These are phyloP conservation scores for Pyrus hybrid DNA, from an alignment of 331 rosid species.

Conservation along the genomic window DNA sequence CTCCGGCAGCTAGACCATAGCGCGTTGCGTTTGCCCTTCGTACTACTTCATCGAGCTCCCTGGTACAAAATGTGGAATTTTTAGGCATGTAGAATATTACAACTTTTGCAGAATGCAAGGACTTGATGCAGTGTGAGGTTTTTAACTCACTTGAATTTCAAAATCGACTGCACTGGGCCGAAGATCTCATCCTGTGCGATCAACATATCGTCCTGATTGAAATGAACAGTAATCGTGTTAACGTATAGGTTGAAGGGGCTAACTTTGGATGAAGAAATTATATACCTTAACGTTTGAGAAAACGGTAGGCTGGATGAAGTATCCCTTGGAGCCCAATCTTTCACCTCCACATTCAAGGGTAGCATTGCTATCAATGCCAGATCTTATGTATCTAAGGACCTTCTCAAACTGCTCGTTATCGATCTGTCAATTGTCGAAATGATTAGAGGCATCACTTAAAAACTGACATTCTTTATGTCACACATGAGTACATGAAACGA, in stretches of 20 bases:
- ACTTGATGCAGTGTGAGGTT: not conserved
- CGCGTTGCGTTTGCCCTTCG: conserved; percentile 54
- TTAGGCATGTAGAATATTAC: not conserved
- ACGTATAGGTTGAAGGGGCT: not conserved
- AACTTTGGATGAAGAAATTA: not conserved
- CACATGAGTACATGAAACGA: not conserved
- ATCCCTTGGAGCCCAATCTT: conserved; percentile 68
- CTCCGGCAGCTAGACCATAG: conserved; percentile 81
- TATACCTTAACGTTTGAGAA: conserved; percentile 76
- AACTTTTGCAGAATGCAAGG: not conserved
- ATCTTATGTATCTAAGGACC: conserved; percentile 57
- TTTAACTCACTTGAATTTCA: conserved; percentile 71
- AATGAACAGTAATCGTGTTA: conserved; percentile 1
- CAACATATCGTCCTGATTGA: conserved; percentile 60
- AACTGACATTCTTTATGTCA: too few species aligned
- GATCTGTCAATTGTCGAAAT: conserved; percentile 35
- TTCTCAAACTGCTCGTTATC: conserved; percentile 59
- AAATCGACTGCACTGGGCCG: conserved; percentile 75
- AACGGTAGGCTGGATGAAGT: conserved; percentile 79
- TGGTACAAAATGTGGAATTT: not conserved
- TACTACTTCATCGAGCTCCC: conserved; percentile 61
- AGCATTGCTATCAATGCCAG: conserved; percentile 64
- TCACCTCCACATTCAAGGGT: conserved; percentile 84
- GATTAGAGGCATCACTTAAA: conserved; percentile 2
- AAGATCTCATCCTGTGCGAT: conserved; percentile 84